Evolutionary conservation across 106 monocot species (phyloP).

Genomic region (Triglochin maritima): DNA sequence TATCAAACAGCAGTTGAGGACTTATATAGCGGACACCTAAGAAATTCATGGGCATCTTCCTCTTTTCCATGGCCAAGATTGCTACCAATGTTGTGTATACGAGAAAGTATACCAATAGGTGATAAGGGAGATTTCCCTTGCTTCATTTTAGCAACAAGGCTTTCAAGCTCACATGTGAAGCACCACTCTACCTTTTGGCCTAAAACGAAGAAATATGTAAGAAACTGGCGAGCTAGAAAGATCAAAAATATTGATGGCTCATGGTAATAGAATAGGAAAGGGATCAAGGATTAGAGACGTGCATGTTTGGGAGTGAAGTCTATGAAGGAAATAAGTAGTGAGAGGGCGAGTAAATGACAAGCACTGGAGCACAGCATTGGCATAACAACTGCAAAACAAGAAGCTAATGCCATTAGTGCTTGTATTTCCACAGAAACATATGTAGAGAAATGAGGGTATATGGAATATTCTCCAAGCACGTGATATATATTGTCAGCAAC

Average conservation of each 20-base stretch:
- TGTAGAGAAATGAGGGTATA: background rate
- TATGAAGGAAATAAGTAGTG: slow-evolving; percentile 58
- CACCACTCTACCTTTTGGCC: slow-evolving; percentile 64
- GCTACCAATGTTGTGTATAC: slow-evolving; percentile 49
- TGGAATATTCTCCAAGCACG: background rate
- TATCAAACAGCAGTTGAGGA: background rate
- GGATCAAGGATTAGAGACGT: slow-evolving; percentile 5
- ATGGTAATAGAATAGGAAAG: background rate
- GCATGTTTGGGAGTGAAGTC: slow-evolving; percentile 63
- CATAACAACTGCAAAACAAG: slow-evolving; percentile 72
- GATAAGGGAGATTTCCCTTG: slow-evolving; percentile 55
- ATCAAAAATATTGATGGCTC: background rate
- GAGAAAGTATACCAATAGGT: slow-evolving; percentile 62
- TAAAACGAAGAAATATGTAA: slow-evolving; percentile 9
- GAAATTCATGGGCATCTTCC: slow-evolving; percentile 99
- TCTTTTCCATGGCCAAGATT: slow-evolving; percentile 67
- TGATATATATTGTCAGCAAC: too few species aligned
- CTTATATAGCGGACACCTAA: slow-evolving; percentile 39
- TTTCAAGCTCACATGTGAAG: slow-evolving; percentile 74
- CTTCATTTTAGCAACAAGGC: slow-evolving; percentile 42
- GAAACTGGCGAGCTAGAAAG: background rate
- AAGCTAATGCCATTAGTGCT: background rate
- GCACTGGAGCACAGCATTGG: slow-evolving; percentile 87
- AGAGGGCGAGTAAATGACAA: slow-evolving; percentile 83
- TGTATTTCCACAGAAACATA: background rate